A percentile compares a stretch with the other conserved stretches of the same genome.
These are phyloP conservation scores for Syzygium syzygioides DNA, from an alignment of 441 rosid genomes.

Conservation along the genomic window DNA sequence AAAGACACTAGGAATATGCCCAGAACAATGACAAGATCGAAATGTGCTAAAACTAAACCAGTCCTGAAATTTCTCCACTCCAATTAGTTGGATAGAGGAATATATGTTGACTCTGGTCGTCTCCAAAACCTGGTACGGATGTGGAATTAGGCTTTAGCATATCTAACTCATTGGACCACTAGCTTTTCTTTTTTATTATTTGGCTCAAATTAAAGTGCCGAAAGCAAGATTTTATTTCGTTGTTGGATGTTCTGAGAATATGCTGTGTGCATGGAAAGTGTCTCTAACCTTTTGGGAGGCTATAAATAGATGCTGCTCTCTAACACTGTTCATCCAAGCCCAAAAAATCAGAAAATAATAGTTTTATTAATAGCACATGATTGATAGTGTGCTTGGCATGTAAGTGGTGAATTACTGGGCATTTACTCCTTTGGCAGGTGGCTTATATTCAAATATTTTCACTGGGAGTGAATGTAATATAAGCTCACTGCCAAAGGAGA, in stretches of 20 bases:
- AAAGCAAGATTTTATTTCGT: no score
- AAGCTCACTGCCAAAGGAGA: slow-evolving; percentile 24
- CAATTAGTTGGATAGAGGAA: background rate
- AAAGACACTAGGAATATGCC: background rate
- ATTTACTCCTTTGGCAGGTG: background rate
- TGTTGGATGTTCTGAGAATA: background rate
- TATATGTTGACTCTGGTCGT: background rate
- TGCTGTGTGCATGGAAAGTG: background rate
- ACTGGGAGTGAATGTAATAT: background rate
- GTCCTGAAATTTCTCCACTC: background rate
- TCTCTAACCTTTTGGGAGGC: background rate
- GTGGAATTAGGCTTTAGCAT: background rate
- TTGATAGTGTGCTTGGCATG: background rate
- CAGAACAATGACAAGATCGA: no score
- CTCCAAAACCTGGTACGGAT: background rate
- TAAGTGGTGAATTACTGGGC: background rate
- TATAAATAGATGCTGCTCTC: background rate
- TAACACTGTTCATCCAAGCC: background rate
- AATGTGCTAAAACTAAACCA: no score
- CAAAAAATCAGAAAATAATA: no score
- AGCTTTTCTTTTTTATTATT: background rate
- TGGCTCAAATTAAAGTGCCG: no score
- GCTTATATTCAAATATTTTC: background rate
- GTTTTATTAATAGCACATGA: background rate
- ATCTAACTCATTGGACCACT: background rate